Conservation (phyloP, 2,329 filamentous ascomycete species). For the Thielaviopsis cerberus region DNA sequence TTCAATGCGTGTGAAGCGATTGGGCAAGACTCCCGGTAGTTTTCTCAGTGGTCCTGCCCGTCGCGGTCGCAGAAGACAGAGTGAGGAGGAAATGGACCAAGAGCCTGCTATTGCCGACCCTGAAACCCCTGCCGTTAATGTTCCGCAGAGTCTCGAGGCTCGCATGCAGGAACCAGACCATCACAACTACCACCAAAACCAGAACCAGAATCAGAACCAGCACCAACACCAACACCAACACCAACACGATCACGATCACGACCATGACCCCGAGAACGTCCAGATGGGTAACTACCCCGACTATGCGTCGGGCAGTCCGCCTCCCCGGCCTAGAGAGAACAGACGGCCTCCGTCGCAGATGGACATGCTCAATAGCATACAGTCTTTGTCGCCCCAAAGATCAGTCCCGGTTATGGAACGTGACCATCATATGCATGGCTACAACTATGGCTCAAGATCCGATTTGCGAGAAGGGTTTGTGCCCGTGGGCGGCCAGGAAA, state of each 20-base stretch:
- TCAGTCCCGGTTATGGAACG: neutral
- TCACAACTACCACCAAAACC: neutral
- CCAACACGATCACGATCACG: neutral
- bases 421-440: neutral
- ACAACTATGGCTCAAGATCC: neutral
- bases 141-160: constrained; percentile 23
- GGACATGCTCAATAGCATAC: neutral
- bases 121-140: constrained; percentile 17
- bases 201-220: neutral
- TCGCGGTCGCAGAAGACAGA: constrained; percentile 48
- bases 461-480: neutral
- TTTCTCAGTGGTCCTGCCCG: constrained; percentile 67
- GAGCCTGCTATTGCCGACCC: constrained; percentile 20
- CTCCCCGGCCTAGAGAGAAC: neutral
- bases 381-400: neutral
- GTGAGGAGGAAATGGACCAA: constrained; percentile 43
- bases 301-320: neutral
- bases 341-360: neutral
- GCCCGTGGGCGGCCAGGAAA: constrained; percentile 62
- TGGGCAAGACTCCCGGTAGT: constrained; percentile 55
- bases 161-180: neutral
- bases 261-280: neutral
- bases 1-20: constrained; percentile 59
- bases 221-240: neutral
- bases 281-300: neutral